phyloP scores from a whole-genome alignment of 257 asterid genomes.

The Pogostemon cablin region DNA sequence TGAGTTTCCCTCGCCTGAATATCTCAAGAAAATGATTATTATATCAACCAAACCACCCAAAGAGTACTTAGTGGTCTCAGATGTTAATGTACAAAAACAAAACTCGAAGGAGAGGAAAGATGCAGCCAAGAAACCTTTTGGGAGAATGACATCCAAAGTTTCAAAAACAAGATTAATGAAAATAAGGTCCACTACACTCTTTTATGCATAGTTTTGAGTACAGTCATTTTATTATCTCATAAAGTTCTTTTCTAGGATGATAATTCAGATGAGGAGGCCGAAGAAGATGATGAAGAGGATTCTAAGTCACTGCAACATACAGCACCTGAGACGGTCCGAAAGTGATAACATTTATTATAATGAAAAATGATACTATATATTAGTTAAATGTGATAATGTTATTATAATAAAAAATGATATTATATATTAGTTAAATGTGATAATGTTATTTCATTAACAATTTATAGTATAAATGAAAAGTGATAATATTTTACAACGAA shows the following conservation, averaged over 20 bases:
- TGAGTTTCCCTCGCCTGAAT: constrained; percentile 47
- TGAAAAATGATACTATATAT: too few species aligned
- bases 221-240: not conserved
- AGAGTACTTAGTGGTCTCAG: constrained; percentile 40
- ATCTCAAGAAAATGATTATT: constrained; percentile 37
- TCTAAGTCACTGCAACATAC: constrained; percentile 24
- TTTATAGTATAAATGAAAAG: too few species aligned
- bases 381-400: too few species aligned
- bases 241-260: constrained; percentile 29
- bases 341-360: too few species aligned
- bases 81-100: constrained; percentile 23
- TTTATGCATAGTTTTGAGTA: not conserved
- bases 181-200: constrained; percentile 22
- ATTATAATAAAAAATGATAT: too few species aligned
- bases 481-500: too few species aligned
- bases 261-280: constrained; percentile 27
- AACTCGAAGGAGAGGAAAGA: constrained; percentile 16
- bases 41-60: constrained; percentile 55
- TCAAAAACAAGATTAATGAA: constrained; percentile 21
- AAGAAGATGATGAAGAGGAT: constrained; percentile 36
- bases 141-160: constrained; percentile 35
- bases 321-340: constrained; percentile 20
- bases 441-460: too few species aligned
- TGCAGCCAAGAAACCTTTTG: constrained; percentile 34
- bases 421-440: too few species aligned